A percentile compares a stretch with the other conserved stretches of the same genome.
These are phyloP conservation scores for Purshia tridentata DNA, from an alignment of 306 rosid species.

Conservation along the genomic window DNA sequence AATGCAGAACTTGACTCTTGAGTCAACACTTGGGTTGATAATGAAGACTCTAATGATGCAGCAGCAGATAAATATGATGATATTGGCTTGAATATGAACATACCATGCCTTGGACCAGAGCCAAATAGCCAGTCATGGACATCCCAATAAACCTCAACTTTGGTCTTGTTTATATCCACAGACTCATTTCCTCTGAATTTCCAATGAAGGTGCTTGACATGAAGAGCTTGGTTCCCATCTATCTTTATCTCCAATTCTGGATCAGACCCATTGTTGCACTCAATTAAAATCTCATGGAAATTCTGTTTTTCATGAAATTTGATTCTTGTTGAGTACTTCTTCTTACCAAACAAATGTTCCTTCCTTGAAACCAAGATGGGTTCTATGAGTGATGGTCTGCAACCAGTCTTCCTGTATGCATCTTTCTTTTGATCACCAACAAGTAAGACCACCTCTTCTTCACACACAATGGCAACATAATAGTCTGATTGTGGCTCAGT, in stretches of 20 bases:
- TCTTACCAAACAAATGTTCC: constrained; percentile 77
- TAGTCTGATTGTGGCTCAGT: constrained; percentile 73
- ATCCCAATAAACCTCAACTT: constrained; percentile 83
- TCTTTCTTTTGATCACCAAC: constrained; percentile 81
- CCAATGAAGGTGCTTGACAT: constrained; percentile 89
- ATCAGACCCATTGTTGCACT: constrained; percentile 66
- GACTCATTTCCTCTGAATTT: constrained; percentile 88
- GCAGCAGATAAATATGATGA: constrained; percentile 30
- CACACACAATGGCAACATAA: constrained; percentile 74
- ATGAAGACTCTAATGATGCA: constrained; percentile 20
- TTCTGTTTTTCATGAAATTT: constrained; percentile 59
- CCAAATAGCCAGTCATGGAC: constrained; percentile 93
- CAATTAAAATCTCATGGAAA: constrained; percentile 63
- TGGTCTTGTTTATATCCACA: constrained; percentile 50
- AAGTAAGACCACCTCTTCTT: constrained; percentile 63
- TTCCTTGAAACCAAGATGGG: constrained; percentile 66
- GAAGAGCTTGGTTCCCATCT: constrained; percentile 70
- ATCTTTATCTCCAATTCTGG: constrained; percentile 84
- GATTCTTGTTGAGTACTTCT: constrained; percentile 56
- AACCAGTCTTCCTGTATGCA: constrained; percentile 63
- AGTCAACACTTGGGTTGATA: constrained; percentile 29
- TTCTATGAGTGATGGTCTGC: constrained; percentile 65
- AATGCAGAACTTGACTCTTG: constrained; percentile 35
- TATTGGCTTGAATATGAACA: constrained; percentile 74
- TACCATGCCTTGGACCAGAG: constrained; percentile 75